A percentile compares a stretch with the other conserved stretches of the same genome.
These are phyloP conservation scores for Epichloe bromicola DNA, from an alignment of 2,329 filamentous ascomycete genomes.

Conservation along the genomic window DNA sequence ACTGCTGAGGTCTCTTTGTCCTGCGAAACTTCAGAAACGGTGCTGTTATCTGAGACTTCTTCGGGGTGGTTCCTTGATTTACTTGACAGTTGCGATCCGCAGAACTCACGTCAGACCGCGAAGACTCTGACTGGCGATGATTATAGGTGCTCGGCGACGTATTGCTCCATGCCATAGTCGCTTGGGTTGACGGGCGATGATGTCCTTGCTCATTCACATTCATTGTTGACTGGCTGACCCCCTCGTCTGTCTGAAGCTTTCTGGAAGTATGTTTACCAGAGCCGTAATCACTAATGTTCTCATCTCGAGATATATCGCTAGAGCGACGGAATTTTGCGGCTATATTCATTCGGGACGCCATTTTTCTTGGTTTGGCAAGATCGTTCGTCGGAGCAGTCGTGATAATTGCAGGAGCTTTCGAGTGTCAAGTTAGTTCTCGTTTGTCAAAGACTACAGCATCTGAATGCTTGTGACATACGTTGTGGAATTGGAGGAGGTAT, in stretches of 20 bases:
- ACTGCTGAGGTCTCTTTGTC: slow-evolving; percentile 58
- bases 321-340: slow-evolving; percentile 40
- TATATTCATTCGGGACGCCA: slow-evolving; percentile 41
- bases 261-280: neutral
- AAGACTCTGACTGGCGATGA: slow-evolving; percentile 55
- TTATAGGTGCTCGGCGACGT: slow-evolving; percentile 36
- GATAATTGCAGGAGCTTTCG: slow-evolving; percentile 62
- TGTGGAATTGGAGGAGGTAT: slow-evolving; percentile 44
- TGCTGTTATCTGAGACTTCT: slow-evolving; percentile 48
- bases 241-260: slow-evolving; percentile 11
- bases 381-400: slow-evolving; percentile 78
- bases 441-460: neutral
- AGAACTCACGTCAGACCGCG: slow-evolving; percentile 74
- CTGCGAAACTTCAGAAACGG: slow-evolving; percentile 75
- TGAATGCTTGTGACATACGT: slow-evolving; percentile 29
- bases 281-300: slow-evolving; percentile 6
- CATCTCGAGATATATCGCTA: slow-evolving; percentile 28
- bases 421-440: neutral
- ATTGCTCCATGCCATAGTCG: slow-evolving; percentile 16
- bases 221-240: slow-evolving; percentile 17
- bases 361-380: slow-evolving; percentile 38
- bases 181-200: slow-evolving; percentile 18
- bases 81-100: slow-evolving; percentile 48
- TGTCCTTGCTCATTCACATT: slow-evolving; percentile 43
- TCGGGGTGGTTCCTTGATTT: slow-evolving; percentile 46